phyloP scores from a whole-genome alignment of 2,329 filamentous ascomycete genomes.

The Diaporthe aspalathi region DNA sequence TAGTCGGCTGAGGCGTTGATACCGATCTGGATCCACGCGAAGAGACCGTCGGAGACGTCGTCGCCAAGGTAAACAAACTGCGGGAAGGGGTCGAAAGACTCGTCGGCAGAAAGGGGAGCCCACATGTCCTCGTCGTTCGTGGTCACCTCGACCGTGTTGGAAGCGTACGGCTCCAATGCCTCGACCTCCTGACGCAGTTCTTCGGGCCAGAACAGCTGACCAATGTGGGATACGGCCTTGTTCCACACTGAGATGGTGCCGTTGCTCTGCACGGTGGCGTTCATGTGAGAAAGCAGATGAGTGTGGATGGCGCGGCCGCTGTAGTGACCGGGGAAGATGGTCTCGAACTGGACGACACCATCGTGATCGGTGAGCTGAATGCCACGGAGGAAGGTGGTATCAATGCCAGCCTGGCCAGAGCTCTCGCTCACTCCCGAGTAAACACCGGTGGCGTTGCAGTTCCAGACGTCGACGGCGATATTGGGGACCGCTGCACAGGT shows the following conservation, averaged over 20 bases:
- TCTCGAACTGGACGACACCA: slow-evolving; percentile 37
- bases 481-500: slow-evolving; percentile 58
- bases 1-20: slow-evolving; percentile 54
- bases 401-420: slow-evolving; percentile 40
- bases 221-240: slow-evolving; percentile 47
- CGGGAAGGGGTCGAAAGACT: slow-evolving; percentile 59
- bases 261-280: slow-evolving; percentile 46
- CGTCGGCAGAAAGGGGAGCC: slow-evolving; percentile 15
- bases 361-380: slow-evolving; percentile 39
- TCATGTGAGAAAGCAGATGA: slow-evolving; percentile 45
- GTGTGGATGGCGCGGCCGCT: slow-evolving; percentile 38
- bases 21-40: slow-evolving; percentile 62
- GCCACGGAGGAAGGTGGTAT: slow-evolving; percentile 38
- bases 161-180: slow-evolving; percentile 45
- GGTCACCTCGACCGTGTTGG: slow-evolving; percentile 45
- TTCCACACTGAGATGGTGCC: slow-evolving; percentile 45
- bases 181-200: slow-evolving; percentile 46
- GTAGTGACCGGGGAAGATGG: slow-evolving; percentile 40
- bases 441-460: slow-evolving; percentile 54
- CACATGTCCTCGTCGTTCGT: slow-evolving; percentile 50
- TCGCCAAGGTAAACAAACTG: slow-evolving; percentile 65
- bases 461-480: slow-evolving; percentile 59
- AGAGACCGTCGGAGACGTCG: slow-evolving; percentile 57
- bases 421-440: slow-evolving; percentile 51
- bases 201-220: slow-evolving; percentile 49